These are phyloP conservation scores for Dictyostelium capitatum DNA, from an alignment of 78 protist genomes.

Conservation along the genomic window DNA sequence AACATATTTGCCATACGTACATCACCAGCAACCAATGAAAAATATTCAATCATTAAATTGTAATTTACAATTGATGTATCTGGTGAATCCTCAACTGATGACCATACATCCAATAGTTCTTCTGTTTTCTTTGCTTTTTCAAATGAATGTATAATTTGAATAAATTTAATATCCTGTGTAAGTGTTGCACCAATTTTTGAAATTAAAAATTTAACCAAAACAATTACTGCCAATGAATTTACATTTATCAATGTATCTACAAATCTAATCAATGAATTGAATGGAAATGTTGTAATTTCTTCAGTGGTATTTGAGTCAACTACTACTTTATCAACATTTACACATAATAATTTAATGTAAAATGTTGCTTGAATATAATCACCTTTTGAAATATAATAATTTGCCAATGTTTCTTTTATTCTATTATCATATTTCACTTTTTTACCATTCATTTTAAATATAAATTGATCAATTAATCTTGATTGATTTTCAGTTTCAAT, in stretches of 20 bases:
- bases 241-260: background rate
- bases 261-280: background rate
- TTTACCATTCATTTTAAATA: background rate
- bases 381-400: background rate
- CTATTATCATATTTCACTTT: background rate
- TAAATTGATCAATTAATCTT: background rate
- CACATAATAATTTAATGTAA: background rate
- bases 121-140: background rate
- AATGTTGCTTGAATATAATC: background rate
- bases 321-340: background rate
- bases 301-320: too few relatives aligned
- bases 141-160: background rate
- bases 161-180: background rate
- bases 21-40: background rate
- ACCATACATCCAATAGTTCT: background rate
- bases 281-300: background rate
- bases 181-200: background rate
- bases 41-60: background rate
- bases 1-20: background rate
- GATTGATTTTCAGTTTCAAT: background rate
- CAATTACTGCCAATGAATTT: background rate
- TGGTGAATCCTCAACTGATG: background rate
- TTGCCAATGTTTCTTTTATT: background rate
- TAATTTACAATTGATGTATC: background rate
- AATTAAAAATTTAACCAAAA: background rate